phyloP scores from a whole-genome alignment of 1,139 yeast species.

The Insectozyma bohioensis region DNA sequence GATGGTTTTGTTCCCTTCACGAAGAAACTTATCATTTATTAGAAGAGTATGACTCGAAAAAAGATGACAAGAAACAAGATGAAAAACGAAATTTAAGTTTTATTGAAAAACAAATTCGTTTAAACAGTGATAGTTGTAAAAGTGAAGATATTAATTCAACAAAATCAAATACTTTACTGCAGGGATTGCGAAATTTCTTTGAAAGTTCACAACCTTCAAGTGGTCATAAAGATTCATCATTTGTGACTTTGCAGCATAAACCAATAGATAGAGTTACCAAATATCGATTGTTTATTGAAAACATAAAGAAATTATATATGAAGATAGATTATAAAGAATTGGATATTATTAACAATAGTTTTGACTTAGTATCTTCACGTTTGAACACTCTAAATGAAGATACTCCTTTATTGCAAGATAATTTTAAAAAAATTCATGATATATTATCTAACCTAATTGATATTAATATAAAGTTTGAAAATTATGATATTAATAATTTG shows the following conservation, averaged over 20 bases:
- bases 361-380: constrained; percentile 4
- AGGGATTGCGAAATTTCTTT: constrained; percentile 39
- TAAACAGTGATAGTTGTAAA: too few relatives aligned
- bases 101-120: too few relatives aligned
- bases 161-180: too few relatives aligned
- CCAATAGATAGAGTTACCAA: constrained; percentile 54
- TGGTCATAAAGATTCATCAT: constrained; percentile 41
- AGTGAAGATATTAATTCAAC: too few relatives aligned
- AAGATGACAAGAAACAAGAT: too few relatives aligned
- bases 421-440: constrained; percentile 1
- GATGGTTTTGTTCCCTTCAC: constrained; percentile 12
- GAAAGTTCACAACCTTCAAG: constrained; percentile 41
- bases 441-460: constrained; percentile 1
- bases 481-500: constrained; percentile 11
- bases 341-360: not conserved
- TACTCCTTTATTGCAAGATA: constrained; percentile 1
- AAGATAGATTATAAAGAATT: not conserved
- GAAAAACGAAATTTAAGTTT: too few relatives aligned
- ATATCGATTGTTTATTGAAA: constrained; percentile 49
- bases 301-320: constrained; percentile 26
- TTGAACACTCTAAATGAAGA: constrained; percentile 8
- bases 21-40: too few relatives aligned
- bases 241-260: constrained; percentile 50
- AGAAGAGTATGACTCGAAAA: too few relatives aligned
- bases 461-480: constrained; percentile 1